Evolutionary conservation across 345 rosid species (phyloP).

Genomic region (Eucalyptus camaldulensis): DNA sequence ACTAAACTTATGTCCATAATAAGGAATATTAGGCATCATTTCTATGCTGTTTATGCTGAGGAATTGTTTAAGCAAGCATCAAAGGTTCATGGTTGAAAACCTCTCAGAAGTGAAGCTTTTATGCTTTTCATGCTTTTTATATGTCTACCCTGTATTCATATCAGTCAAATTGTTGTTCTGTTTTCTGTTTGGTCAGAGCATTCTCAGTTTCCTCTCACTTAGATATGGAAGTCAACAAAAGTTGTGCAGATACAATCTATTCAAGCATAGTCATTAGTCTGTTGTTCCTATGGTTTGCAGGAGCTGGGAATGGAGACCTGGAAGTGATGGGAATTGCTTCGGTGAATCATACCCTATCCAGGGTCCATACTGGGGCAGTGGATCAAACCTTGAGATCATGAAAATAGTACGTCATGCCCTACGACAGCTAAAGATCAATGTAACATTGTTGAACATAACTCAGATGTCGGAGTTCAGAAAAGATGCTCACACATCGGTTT

Average conservation of each 20-base stretch:
- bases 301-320: constrained; percentile 96
- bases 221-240: neutral
- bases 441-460: constrained; percentile 59
- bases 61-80: neutral
- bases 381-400: constrained; percentile 76
- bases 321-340: constrained; percentile 70
- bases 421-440: constrained; percentile 28
- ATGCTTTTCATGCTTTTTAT: neutral
- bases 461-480: constrained; percentile 77
- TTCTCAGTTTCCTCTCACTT: neutral
- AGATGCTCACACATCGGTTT: constrained; percentile 75
- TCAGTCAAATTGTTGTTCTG: neutral
- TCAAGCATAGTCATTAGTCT: neutral
- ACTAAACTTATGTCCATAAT: neutral
- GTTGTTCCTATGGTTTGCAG: constrained; percentile 11
- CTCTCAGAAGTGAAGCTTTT: neutral
- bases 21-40: neutral
- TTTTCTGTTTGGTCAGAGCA: neutral
- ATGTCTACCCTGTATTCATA: neutral
- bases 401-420: constrained; percentile 33
- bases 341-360: constrained; percentile 56
- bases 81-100: neutral
- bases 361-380: constrained; percentile 75
- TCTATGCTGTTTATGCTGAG: neutral
- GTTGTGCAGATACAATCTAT: neutral